A percentile compares a stretch with the other conserved stretches of the same genome.
Evolutionary conservation across 148 eudicot genomes (phyloP).

Genomic region (Camellia lanceoleosa): DNA sequence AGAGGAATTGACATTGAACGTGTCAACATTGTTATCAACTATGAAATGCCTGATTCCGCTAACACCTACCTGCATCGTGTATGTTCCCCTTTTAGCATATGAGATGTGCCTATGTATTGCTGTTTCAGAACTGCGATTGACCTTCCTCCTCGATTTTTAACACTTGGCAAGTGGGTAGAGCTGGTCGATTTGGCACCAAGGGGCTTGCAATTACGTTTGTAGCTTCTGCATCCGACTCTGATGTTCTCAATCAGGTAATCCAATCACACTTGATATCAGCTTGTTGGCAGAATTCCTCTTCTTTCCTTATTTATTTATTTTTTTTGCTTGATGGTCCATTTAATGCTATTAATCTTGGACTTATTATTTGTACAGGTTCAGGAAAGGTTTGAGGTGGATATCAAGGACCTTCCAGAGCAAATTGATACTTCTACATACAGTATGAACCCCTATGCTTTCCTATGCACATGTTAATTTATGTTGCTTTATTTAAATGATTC

Average conservation of each 20-base stretch:
- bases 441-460: constrained; percentile 31
- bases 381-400: constrained; percentile 89
- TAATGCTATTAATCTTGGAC: neutral
- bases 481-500: neutral
- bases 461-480: neutral
- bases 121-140: neutral
- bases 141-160: constrained; percentile 2
- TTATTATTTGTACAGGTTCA: constrained; percentile 41
- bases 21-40: constrained; percentile 90
- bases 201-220: constrained; percentile 95
- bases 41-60: constrained; percentile 97
- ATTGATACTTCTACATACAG: constrained; percentile 94
- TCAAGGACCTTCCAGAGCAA: constrained; percentile 96
- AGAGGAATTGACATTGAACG: constrained; percentile 95
- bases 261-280: neutral
- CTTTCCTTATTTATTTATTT: neutral
- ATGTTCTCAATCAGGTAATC: constrained; percentile 72
- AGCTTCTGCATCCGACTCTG: constrained; percentile 80
- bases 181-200: constrained; percentile 93
- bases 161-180: constrained; percentile 70
- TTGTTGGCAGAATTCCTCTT: neutral
- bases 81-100: constrained; percentile 8
- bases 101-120: neutral
- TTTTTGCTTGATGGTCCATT: neutral
- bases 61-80: constrained; percentile 92